Evolutionary conservation across 2,329 filamentous ascomycete genomes (phyloP), one percentile per base, ranked within the genome.

Genomic region (Phaeomoniella chlamydospora): DNA sequence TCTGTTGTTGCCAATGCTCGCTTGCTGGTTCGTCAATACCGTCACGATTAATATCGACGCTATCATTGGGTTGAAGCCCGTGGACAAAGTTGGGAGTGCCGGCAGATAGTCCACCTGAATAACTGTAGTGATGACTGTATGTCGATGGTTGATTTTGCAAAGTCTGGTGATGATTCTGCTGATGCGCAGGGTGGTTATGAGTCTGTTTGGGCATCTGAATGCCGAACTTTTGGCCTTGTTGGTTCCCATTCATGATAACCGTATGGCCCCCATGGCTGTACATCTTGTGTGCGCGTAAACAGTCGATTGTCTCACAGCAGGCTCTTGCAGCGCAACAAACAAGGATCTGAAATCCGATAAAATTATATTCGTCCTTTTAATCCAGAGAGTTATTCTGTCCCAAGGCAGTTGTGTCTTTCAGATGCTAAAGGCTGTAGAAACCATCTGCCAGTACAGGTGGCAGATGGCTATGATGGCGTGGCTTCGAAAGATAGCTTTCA

Each of bases 1-100:
- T 60, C 60, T 98, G 90, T 52, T 90, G 80, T 44, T 80, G 77
- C 87, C 87, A 96, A 57, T 93, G 81, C 44, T 75, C 71, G 44
- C 67, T 74, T 45, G 68, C 64, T n/a, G 69, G 64, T 41, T 75
- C 73, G 43, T 64, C 67, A 16, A 71, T 53, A 18, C 65, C 67
- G 41, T 67, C 70, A 43, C 74, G 68, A n/a, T 64, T 60, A 39
- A 64, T 65, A n/a, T 42, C 45, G 32, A 58, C 58, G 4, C 70
- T 65, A 29, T 72, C 71, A 50, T 77, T 77, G 39, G 74, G 70
- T 33, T 76, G 53, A 46, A 74, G 70, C 38, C 61, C 63, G 18
- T 67, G 64, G 26, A 68, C 68, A 44, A 76, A 76, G 49, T 77
- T 72, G 29, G 72, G 70, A 26, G 60, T 64, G 14, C 60, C 54